Conservation (phyloP, 2,329 filamentous ascomycete genomes). For the Dryadomyces quercivorus region DNA sequence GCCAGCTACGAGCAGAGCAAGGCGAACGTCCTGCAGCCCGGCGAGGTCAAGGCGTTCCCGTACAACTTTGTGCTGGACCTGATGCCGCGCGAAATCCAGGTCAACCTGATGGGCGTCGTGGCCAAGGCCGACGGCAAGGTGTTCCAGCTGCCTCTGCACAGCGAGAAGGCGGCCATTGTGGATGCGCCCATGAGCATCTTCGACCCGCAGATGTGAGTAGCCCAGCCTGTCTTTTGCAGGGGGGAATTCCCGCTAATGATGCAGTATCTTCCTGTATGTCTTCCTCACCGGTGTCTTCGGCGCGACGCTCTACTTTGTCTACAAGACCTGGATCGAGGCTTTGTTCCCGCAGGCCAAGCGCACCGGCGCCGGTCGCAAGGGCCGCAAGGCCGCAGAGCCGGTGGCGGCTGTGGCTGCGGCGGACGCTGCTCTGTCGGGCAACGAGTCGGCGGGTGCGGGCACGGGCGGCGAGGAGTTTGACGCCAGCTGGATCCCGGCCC, state of each 20-base stretch:
- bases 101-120: slow-evolving; percentile 68
- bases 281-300: slow-evolving; percentile 69
- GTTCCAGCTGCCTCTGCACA: slow-evolving; percentile 70
- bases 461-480: slow-evolving; percentile 63
- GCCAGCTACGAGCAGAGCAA: slow-evolving; percentile 63
- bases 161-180: slow-evolving; percentile 73
- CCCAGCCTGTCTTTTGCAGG: not conserved
- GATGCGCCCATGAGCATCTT: slow-evolving; percentile 16
- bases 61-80: slow-evolving; percentile 85
- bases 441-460: slow-evolving; percentile 57
- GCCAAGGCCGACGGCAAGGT: slow-evolving; percentile 49
- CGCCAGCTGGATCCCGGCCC: slow-evolving; percentile 84
- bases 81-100: slow-evolving; percentile 76
- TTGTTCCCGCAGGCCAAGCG: slow-evolving; percentile 88
- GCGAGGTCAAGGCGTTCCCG: slow-evolving; percentile 62
- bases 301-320: slow-evolving; percentile 87
- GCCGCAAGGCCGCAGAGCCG: slow-evolving; percentile 46
- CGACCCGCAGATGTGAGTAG: slow-evolving; percentile 40
- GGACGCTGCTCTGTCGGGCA: slow-evolving; percentile 41
- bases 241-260: not conserved
- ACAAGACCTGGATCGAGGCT: slow-evolving; percentile 93
- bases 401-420: slow-evolving; percentile 31
- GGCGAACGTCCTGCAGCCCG: slow-evolving; percentile 35
- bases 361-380: slow-evolving; percentile 43
- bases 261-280: slow-evolving; percentile 92